Conservation (phyloP, 352 stramenopile genomes). For the Halophytophthora polymorphica region DNA sequence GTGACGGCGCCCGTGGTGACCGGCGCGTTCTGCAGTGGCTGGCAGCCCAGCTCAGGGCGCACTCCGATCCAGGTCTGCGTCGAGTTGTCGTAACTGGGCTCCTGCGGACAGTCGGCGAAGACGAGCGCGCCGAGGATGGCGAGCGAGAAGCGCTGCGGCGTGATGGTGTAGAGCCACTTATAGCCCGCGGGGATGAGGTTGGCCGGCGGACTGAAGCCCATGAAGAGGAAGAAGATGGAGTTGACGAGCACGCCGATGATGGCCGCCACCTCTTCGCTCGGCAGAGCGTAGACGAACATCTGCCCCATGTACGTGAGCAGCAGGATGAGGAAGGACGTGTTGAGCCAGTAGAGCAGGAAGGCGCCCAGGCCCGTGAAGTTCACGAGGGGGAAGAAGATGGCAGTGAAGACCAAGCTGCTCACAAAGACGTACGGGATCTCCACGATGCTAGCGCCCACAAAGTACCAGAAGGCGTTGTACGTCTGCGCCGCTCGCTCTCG, state of each 20-base stretch:
- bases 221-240: slow-evolving; percentile 35
- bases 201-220: slow-evolving; percentile 29
- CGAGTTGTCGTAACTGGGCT: slow-evolving; percentile 20
- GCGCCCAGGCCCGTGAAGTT: slow-evolving; percentile 27
- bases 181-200: slow-evolving; percentile 29
- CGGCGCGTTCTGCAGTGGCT: slow-evolving; percentile 30
- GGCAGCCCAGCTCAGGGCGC: slow-evolving; percentile 28
- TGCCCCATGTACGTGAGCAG: slow-evolving; percentile 34
- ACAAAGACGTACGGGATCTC: slow-evolving; percentile 68
- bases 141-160: slow-evolving; percentile 24
- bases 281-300: slow-evolving; percentile 24
- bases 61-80: slow-evolving; percentile 18
- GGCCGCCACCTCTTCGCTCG: slow-evolving; percentile 24
- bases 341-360: slow-evolving; percentile 33
- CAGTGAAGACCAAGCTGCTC: slow-evolving; percentile 28
- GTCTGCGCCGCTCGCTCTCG: slow-evolving; percentile 72
- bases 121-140: slow-evolving; percentile 26
- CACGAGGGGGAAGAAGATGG: slow-evolving; percentile 38
- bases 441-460: slow-evolving; percentile 49
- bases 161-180: slow-evolving; percentile 41
- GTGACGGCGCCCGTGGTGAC: slow-evolving; percentile 26
- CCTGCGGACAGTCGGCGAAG: slow-evolving; percentile 27
- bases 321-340: slow-evolving; percentile 26
- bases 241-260: slow-evolving; percentile 26
- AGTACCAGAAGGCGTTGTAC: slow-evolving; percentile 75